Conservation (phyloP, 352 stramenopile genomes). For the Stramenopiles sp. region DNA sequence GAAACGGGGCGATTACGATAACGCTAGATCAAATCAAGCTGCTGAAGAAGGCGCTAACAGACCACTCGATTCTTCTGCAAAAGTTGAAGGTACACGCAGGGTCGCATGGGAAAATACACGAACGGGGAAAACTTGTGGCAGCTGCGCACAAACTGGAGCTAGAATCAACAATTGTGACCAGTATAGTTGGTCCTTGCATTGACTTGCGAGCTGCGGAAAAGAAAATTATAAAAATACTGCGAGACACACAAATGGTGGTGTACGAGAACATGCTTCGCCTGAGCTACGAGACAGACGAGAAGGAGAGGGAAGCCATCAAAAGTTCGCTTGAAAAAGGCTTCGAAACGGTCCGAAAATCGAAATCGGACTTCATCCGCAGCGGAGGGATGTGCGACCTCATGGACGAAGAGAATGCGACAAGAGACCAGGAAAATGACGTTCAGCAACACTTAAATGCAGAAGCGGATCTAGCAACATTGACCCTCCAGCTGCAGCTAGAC, state of each 20-base stretch:
- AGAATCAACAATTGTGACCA: not conserved
- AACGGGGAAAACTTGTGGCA: not conserved
- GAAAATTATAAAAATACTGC: not conserved
- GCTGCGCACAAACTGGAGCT: not conserved
- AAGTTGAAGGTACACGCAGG: conserved; percentile 4
- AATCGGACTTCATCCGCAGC: not conserved
- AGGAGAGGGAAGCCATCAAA: not conserved
- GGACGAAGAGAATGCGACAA: not conserved
- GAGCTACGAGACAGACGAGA: not conserved
- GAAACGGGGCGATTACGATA: not conserved
- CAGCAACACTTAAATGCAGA: not conserved
- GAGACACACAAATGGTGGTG: not conserved
- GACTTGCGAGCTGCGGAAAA: too few relatives aligned
- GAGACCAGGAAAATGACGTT: not conserved
- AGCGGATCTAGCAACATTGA: not conserved
- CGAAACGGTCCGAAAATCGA: not conserved
- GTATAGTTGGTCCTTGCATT: not conserved
- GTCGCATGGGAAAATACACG: not conserved
- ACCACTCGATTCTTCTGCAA: not conserved
- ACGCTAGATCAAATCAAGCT: not conserved
- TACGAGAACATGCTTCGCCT: not conserved
- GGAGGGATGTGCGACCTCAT: not conserved
- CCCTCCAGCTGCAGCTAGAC: not conserved
- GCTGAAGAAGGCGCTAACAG: not conserved
- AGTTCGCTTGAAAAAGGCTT: not conserved